Evolutionary conservation across 2,329 filamentous ascomycete genomes (phyloP).

Genomic region (Aspergillus candidus): DNA sequence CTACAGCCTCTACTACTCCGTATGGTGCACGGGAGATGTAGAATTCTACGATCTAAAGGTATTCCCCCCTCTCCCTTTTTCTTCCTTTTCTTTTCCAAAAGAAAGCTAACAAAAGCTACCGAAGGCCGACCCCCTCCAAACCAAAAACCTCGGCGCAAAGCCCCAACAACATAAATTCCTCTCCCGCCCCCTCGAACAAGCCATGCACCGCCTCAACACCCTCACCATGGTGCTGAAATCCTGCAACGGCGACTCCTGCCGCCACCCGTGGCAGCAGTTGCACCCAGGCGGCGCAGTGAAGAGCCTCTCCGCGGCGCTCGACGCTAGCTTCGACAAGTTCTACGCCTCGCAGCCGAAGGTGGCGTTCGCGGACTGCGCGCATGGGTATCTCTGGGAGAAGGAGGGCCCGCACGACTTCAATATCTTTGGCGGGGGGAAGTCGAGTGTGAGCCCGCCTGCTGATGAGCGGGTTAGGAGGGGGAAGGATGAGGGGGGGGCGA

Average conservation of each 20-base stretch:
- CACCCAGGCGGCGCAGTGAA: constrained; percentile 50
- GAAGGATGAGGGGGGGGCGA: no score
- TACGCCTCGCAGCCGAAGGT: constrained; percentile 50
- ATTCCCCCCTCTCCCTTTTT: constrained; percentile 11
- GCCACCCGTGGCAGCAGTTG: constrained; percentile 52
- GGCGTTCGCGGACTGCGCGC: constrained; percentile 48
- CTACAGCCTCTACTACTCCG: constrained; percentile 60
- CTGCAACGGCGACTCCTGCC: constrained; percentile 51
- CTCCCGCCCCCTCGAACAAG: constrained; percentile 24
- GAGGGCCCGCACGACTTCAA: constrained; percentile 48
- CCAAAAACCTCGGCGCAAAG: constrained; percentile 39
- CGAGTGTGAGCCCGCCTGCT: no score
- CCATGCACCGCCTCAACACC: constrained; percentile 51
- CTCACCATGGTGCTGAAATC: constrained; percentile 57
- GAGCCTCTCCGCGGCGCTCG: constrained; percentile 49
- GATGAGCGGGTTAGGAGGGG: no score
- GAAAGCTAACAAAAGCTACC: neutral
- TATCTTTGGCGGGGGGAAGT: constrained; percentile 9
- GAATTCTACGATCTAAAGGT: constrained; percentile 60
- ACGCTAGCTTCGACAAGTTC: constrained; percentile 46
- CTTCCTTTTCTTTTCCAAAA: neutral
- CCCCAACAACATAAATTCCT: constrained; percentile 14
- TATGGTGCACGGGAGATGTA: constrained; percentile 63
- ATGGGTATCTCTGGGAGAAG: constrained; percentile 51
- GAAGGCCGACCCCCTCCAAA: constrained; percentile 49